Evolutionary conservation across 2,329 filamentous ascomycete genomes (phyloP), one percentile per base, ranked within the genome.

Genomic region (Ilyonectria robusta): DNA sequence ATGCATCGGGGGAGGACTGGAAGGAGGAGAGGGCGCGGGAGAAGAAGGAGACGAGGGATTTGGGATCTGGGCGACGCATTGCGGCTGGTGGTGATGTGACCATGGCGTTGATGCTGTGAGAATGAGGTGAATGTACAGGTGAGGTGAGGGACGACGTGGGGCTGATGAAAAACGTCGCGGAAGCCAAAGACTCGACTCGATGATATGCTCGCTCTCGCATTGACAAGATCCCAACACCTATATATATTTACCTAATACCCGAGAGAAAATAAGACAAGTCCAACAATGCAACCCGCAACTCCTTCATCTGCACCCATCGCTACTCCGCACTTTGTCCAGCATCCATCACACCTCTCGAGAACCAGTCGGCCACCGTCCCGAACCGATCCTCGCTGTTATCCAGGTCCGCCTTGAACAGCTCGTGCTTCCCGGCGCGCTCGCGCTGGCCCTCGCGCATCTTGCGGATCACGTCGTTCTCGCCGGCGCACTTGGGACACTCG

Each of bases 361-460:
- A 98, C 89, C 96, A 99, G 78, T 97, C 94, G 67, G 94, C 94
- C 62, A 98, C 89, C 2, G 94, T 95, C n/a, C 89, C 93, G 80
- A 98, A 98, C 59, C 93, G 88, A 80, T 97, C 95, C 44, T 91
- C 90, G 62, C 93, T 94, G 70, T 91, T 82, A 76, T 90, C 90
- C 70, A 99, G 81, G 72, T 94, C 94, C 66, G 92, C 89, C 80
- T 90, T 88, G 83, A 99, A 99, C 75, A 98, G 82, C 73, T 98
- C 95, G 82, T 98, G 95, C 76, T 94, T 89, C 71, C 92, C 92
- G 0, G 94, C 93, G 56, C 93, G 93, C 81, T 98, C 95, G 60
- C 94, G 89, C 83, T 99, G 96, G 19, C 93, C 92, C 75, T 90
- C 88, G 67, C 94, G 89, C 79, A 98, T 95, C 62, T 95, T 94